Base-by-base conservation (phyloP, 2,329 filamentous ascomycete species). In the Aspergillus piperis region DNA sequence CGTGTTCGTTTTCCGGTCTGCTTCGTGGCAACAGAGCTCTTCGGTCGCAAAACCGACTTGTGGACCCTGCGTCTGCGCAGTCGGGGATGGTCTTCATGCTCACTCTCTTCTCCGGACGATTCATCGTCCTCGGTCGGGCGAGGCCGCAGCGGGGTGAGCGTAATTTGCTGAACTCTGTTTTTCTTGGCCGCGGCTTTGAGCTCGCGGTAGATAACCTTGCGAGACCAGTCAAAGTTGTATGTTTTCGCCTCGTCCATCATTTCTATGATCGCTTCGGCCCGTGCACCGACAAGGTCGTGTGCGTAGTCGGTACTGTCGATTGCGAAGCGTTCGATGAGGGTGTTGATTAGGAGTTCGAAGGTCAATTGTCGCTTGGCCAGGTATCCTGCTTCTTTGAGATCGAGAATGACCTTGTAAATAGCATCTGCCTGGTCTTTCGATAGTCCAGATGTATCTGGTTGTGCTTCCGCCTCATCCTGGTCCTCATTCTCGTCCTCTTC, bases 11-110 rank as follows among this genome's bases (percentile, higher is more conserved):
- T 80, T 41, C 77, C 77, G 21, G 73, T 75, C 47, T 74, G 69
- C 60, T 78, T 79, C 2, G 71, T 70, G 10, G 78, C 78, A 17
- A 75, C 65, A 3, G 73, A 69, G 55, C 68, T 72, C 55, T 78
- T 80, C 1, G 79, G 79, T 6, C 79, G 77, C 11, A 81, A 70
- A 3, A 81, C 75, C 2, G 79, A 81, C 65, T 79, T 80, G 57
- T 73, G 73, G 36, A 73, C 71, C 57, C 75, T 68, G 32, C 71
- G 67, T 60, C 68, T 68, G 53, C 68, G 63, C 13, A 60, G 62
- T 47, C 65, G 65, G 36, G 68, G 64, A 25, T 69, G 60, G 50
- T 69, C 68, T 38, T 70, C 65, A 11, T 65, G 62, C 6, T 74
- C 69, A 6, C 67, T 68, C 32, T 73, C 71, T 42, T 77, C 68